These are phyloP conservation scores for Cornus controversa DNA, from an alignment of 148 eudicot genomes.

Conservation along the genomic window DNA sequence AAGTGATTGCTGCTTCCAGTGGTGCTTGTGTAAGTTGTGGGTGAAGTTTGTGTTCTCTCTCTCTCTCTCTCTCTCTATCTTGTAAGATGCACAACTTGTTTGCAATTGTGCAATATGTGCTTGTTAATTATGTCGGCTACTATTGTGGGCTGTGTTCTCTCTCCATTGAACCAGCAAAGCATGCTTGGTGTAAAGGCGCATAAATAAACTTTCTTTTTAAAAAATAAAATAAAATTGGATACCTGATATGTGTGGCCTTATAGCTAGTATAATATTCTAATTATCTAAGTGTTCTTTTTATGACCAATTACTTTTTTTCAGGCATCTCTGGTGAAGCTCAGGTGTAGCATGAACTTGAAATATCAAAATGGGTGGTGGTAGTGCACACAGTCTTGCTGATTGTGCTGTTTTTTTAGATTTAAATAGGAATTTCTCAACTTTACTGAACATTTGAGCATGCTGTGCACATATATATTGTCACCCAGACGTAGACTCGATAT, in stretches of 20 bases:
- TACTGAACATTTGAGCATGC: not conserved
- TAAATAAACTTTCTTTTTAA: too few relatives aligned
- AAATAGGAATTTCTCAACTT: not conserved
- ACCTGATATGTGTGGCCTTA: not conserved
- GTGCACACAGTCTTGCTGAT: not conserved
- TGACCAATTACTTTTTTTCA: not conserved
- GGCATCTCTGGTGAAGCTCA: constrained; percentile 1
- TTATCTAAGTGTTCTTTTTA: too few relatives aligned
- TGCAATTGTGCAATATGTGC: not conserved
- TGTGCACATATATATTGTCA: not conserved
- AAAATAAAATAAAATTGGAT: too few relatives aligned
- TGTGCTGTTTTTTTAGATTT: not conserved
- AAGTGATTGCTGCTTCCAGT: too few relatives aligned
- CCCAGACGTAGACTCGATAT: not conserved
- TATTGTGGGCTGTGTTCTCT: not conserved
- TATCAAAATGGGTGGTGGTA: not conserved
- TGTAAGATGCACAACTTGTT: too few relatives aligned
- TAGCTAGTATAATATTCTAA: too few relatives aligned
- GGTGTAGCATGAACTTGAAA: not conserved
- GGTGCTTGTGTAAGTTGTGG: too few relatives aligned
- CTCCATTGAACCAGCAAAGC: not conserved
- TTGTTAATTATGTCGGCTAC: not conserved
- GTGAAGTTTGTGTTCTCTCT: too few relatives aligned
- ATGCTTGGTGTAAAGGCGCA: not conserved
- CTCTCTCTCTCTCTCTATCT: too few relatives aligned